Evolutionary conservation across 352 stramenopile genomes (phyloP).

Genomic region (Aphanomyces invadans): DNA sequence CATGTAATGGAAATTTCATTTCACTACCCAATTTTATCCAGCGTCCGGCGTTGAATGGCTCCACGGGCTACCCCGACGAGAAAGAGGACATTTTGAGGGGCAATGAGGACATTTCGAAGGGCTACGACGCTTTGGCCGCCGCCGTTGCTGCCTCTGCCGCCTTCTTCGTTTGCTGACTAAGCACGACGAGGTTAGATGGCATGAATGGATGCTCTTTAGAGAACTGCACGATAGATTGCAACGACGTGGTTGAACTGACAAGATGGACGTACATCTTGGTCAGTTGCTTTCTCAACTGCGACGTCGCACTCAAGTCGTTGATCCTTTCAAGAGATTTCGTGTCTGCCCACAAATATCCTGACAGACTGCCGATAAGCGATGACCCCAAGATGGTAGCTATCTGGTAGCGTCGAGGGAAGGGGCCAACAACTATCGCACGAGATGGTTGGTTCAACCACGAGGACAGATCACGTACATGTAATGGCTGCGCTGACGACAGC

Average conservation of each 20-base stretch:
- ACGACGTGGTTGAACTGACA: too few relatives aligned
- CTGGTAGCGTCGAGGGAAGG: conserved; percentile 57
- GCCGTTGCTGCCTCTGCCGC: background rate
- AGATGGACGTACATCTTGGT: conserved; percentile 73
- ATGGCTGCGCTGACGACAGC: conserved; percentile 40
- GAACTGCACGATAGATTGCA: too few relatives aligned
- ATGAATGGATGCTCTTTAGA: too few relatives aligned
- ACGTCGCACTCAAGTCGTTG: conserved; percentile 67
- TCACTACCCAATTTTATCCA: background rate
- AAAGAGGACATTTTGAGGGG: too few relatives aligned
- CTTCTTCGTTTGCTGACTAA: conserved; percentile 11
- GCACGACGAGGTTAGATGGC: background rate
- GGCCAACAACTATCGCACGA: conserved; percentile 45
- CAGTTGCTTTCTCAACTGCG: conserved; percentile 68
- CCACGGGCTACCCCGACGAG: too few relatives aligned
- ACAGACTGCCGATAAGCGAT: conserved; percentile 45
- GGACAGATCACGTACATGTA: conserved; percentile 37
- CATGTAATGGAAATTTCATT: background rate
- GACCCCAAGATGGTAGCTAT: conserved; percentile 49
- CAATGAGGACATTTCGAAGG: too few relatives aligned
- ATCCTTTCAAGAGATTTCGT: conserved; percentile 61
- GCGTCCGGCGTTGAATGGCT: too few relatives aligned
- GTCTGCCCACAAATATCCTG: conserved; percentile 65
- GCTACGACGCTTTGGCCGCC: background rate
- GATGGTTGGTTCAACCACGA: background rate